Evolutionary conservation across 176 grass and related monocot genomes (phyloP), one percentile per base, ranked within the genome.

Genomic region (Zoysia pacifica): DNA sequence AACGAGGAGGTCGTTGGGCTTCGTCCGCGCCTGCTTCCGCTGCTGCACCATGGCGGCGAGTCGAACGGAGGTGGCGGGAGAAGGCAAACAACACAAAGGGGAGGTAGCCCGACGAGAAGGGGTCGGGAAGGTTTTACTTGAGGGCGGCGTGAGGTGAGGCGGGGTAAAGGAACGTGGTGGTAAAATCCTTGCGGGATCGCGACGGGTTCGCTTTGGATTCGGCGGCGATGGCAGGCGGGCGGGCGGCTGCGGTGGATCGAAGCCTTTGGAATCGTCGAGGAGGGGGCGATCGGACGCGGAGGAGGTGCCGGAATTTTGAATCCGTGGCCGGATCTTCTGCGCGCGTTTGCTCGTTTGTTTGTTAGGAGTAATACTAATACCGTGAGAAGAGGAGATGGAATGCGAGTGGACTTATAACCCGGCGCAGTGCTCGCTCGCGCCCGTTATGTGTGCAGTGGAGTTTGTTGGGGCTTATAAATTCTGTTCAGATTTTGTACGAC

Each of bases 21-120:
- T 88, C 82, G 88, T 86, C 39, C 63, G 80, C 79, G 43, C 46
- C 72, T 70, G 75, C 71, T 92, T 93, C 60, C 88, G 83, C 60
- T 93, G 90, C 59, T 28, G 28, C 28, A 97, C 93, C 91, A 97
- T 97, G 75, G 12, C 49, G 20, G 6, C 50, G 11, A 35, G 49
- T n/a, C 68, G 2, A 56, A 56, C 18, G 77, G 12, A 45, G 48
- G 71, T n/a, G 72, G 72, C 72, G 68, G 77, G 7, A 28, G 46
- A 15, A 62, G 75, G 35, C 2, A 54, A 54, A 14, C 37, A 50
- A 5, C 28, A 28, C 28, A 28, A 13, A 13, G 9, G 48, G 40
- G 41, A 81, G 81, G 64, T 76, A 64, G 14, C 7, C 64, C 16
- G 47, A 4, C 9, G 55, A 62, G 67, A 39, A 62, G 74, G 6